phyloP scores from a whole-genome alignment of 768 basidiomycete species.

The Wakefieldia striispora region DNA sequence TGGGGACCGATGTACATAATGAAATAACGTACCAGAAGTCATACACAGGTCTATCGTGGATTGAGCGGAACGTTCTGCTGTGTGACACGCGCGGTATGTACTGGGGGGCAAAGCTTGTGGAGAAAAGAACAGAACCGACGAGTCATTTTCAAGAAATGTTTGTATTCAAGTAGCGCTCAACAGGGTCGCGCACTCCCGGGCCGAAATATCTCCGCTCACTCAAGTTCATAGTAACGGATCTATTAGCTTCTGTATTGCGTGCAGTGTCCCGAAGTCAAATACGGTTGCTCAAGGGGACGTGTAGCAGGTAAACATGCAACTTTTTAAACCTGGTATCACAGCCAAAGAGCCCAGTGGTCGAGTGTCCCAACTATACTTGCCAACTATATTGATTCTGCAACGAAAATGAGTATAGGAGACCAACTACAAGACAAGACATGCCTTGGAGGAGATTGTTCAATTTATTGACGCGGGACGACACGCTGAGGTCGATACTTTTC shows the following conservation, averaged over 20 bases:
- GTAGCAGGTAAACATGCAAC: conserved; percentile 5
- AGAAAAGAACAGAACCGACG: too few relatives aligned
- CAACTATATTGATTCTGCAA: conserved; percentile 26
- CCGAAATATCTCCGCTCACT: neutral
- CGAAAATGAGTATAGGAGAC: conserved; percentile 12
- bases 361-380: neutral
- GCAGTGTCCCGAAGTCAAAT: neutral
- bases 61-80: too few relatives aligned
- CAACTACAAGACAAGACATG: conserved; percentile 37
- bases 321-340: conserved; percentile 11
- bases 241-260: neutral
- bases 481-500: conserved; percentile 96
- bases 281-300: conserved; percentile 1
- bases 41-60: neutral
- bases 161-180: neutral
- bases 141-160: too few relatives aligned
- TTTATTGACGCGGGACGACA: conserved; percentile 90
- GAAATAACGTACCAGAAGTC: conserved; percentile 13
- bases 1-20: neutral
- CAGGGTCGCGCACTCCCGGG: neutral
- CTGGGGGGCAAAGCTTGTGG: too few relatives aligned
- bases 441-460: conserved; percentile 86
- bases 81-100: neutral
- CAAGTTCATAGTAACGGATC: neutral
- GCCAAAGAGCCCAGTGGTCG: neutral